A percentile compares a stretch with the other conserved stretches of the same genome.
These are phyloP conservation scores for Cutaneotrichosporon spelunceum DNA, from an alignment of 1,284 basidiomycete species.

Conservation along the genomic window DNA sequence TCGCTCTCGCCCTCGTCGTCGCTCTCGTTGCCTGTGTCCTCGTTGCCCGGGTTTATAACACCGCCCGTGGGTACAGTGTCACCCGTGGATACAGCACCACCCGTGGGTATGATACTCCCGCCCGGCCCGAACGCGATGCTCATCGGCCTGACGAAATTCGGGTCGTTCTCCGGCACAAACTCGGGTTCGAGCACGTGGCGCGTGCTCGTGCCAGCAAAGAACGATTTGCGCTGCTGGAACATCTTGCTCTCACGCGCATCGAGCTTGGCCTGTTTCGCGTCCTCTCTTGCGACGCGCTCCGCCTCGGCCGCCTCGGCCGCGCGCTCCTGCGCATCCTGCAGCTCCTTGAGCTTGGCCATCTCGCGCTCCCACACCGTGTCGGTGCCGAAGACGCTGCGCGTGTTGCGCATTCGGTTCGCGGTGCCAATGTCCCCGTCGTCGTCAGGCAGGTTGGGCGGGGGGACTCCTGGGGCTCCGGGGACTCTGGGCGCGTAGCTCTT, in stretches of 20 bases:
- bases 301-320: too few relatives aligned
- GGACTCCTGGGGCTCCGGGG: constrained; percentile 10
- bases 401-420: constrained; percentile 28
- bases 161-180: constrained; percentile 9
- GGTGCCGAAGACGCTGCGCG: constrained; percentile 46
- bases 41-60: background rate
- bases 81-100: too few relatives aligned
- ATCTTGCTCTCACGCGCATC: constrained; percentile 13
- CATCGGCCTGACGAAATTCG: constrained; percentile 7
- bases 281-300: constrained; percentile 19
- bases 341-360: constrained; percentile 41
- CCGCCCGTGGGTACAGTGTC: too few relatives aligned
- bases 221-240: constrained; percentile 8
- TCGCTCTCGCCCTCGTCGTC: constrained; percentile 10
- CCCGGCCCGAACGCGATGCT: background rate
- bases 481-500: constrained; percentile 2
- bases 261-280: constrained; percentile 13
- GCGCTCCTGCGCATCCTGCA: constrained; percentile 24
- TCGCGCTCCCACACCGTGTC: constrained; percentile 50
- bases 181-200: constrained; percentile 8
- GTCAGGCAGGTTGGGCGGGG: constrained; percentile 11
- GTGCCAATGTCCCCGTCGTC: constrained; percentile 8
- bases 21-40: background rate
- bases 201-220: background rate
- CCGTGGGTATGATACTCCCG: too few relatives aligned